Conservation (phyloP, 73 alveolate genomes). For the Breviolum minutum region DNA sequence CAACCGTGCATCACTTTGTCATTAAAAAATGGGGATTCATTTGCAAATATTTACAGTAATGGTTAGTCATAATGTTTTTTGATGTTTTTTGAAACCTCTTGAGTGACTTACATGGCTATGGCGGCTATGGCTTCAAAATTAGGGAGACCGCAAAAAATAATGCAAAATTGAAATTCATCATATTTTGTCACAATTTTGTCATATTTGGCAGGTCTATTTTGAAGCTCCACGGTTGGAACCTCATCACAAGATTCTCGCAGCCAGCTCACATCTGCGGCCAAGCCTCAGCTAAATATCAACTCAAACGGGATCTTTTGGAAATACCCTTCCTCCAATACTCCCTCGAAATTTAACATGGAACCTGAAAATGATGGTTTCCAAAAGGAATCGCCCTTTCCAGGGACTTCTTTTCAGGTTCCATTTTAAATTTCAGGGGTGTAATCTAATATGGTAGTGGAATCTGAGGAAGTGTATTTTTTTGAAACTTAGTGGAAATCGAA, state of each 20-base stretch:
- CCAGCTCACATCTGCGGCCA: conserved; percentile 61
- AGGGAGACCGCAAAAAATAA: no score
- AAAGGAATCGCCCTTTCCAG: no score
- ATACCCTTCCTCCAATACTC: background rate
- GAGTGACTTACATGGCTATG: background rate
- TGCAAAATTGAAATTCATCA: background rate
- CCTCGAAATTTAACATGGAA: no score
- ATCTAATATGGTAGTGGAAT: background rate
- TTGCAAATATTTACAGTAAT: background rate
- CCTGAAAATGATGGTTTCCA: no score
- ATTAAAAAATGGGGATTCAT: no score
- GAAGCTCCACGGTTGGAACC: background rate
- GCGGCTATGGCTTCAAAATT: no score
- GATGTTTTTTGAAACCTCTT: background rate
- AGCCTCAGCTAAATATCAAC: background rate
- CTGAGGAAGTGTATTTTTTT: no score
- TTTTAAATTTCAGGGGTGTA: no score
- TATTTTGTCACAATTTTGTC: background rate
- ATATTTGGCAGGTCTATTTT: background rate
- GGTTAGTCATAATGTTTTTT: background rate
- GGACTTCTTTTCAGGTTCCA: no score
- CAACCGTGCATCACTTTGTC: background rate
- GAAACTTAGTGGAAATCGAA: no score
- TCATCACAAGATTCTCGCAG: conserved; percentile 16
- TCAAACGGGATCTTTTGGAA: background rate